These are phyloP conservation scores for Trichoderma sp. DNA, from an alignment of 2,329 filamentous ascomycete genomes.

Conservation along the genomic window DNA sequence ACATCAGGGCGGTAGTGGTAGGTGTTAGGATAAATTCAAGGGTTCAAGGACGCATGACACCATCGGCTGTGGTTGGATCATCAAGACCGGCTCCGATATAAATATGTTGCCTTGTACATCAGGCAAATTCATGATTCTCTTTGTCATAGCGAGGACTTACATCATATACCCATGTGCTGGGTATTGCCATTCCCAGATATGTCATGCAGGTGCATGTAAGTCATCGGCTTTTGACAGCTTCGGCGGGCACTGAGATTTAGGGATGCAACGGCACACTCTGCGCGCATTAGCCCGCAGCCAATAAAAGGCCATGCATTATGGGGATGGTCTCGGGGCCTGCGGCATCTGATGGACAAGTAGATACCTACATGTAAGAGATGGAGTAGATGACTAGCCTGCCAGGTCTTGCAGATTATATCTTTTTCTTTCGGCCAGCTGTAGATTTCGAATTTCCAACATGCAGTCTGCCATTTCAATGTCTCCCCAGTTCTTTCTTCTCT, in stretches of 20 bases:
- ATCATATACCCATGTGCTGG: neutral
- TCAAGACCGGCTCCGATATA: neutral
- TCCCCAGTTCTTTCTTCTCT: no score
- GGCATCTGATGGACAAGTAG: neutral
- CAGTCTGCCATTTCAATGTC: no score
- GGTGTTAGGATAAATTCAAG: neutral
- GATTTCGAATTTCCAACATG: no score
- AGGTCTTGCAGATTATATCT: no score
- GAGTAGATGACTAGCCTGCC: no score
- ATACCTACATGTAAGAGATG: neutral
- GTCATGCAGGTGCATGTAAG: constrained; percentile 18
- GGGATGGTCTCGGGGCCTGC: neutral
- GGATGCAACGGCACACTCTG: neutral
- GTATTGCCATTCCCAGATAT: neutral
- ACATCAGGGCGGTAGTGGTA: neutral
- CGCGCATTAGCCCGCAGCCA: neutral
- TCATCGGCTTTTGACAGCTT: constrained; percentile 13
- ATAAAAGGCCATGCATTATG: neutral
- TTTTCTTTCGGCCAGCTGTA: no score
- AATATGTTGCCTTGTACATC: neutral
- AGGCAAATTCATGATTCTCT: neutral
- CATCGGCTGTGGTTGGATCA: neutral
- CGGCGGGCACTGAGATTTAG: constrained; percentile 4
- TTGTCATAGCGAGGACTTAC: neutral
- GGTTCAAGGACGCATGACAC: neutral